phyloP scores from a whole-genome alignment of 1,284 basidiomycete genomes.

The Heliocybe sulcata region DNA sequence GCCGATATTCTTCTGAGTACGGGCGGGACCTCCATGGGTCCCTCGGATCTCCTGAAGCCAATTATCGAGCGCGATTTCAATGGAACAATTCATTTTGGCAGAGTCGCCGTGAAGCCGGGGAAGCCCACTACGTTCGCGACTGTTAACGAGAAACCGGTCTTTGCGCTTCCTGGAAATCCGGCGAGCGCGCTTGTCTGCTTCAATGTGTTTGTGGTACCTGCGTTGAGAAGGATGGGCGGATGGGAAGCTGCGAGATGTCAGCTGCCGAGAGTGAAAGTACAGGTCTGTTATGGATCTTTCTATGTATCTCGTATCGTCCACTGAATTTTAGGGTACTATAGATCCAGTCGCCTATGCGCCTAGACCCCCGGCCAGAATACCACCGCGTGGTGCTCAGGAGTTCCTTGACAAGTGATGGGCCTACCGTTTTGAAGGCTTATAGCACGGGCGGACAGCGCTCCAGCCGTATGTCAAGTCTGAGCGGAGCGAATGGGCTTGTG shows the following conservation, averaged over 20 bases:
- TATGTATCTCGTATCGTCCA: slow-evolving; percentile 2
- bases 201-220: slow-evolving; percentile 79
- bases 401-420: slow-evolving; percentile 17
- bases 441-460: slow-evolving; percentile 85
- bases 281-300: slow-evolving; percentile 33
- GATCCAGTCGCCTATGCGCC: slow-evolving; percentile 52
- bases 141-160: slow-evolving; percentile 54
- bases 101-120: slow-evolving; percentile 59
- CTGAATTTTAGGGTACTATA: slow-evolving; percentile 15
- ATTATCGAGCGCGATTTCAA: slow-evolving; percentile 74
- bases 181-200: slow-evolving; percentile 87
- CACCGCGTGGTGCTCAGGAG: slow-evolving; percentile 62
- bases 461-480: slow-evolving; percentile 70
- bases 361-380: slow-evolving; percentile 77
- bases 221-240: slow-evolving; percentile 67
- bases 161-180: slow-evolving; percentile 86
- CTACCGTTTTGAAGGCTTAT: slow-evolving; percentile 49
- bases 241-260: slow-evolving; percentile 48
- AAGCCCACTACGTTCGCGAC: slow-evolving; percentile 88
- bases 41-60: slow-evolving; percentile 81
- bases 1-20: slow-evolving; percentile 81
- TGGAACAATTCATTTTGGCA: slow-evolving; percentile 76
- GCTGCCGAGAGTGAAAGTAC: slow-evolving; percentile 58
- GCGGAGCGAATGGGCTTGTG: slow-evolving; percentile 72
- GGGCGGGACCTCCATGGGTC: slow-evolving; percentile 88